phyloP scores from a whole-genome alignment of 2,329 filamentous ascomycete genomes.

The Bipolaris oryzae region DNA sequence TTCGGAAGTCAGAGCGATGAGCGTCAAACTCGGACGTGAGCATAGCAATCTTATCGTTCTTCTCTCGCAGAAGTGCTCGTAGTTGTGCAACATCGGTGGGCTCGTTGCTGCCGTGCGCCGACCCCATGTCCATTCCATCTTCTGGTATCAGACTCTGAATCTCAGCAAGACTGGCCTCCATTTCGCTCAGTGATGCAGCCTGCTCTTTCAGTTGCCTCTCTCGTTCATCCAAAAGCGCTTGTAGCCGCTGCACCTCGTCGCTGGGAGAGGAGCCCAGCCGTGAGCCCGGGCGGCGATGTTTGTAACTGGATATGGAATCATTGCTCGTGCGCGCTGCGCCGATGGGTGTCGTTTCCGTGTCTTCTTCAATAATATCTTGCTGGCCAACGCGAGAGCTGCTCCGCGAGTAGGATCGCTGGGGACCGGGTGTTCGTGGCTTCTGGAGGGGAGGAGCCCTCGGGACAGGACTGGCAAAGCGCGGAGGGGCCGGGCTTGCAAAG shows the following conservation, averaged over 20 bases:
- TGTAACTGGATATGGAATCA: constrained; percentile 59
- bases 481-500: constrained; percentile 66
- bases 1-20: constrained; percentile 93
- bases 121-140: constrained; percentile 57
- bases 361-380: constrained; percentile 50
- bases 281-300: constrained; percentile 33
- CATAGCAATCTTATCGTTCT: constrained; percentile 94
- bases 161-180: constrained; percentile 87
- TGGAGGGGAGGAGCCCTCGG: constrained; percentile 61
- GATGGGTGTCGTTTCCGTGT: constrained; percentile 55
- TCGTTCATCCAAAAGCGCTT: constrained; percentile 77
- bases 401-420: constrained; percentile 54
- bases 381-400: constrained; percentile 55
- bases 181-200: constrained; percentile 78
- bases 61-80: constrained; percentile 83
- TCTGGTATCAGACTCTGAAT: constrained; percentile 72
- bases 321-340: constrained; percentile 58
- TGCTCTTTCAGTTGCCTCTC: constrained; percentile 91
- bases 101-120: constrained; percentile 52
- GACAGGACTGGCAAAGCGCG: constrained; percentile 66
- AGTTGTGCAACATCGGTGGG: constrained; percentile 74
- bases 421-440: constrained; percentile 51
- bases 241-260: constrained; percentile 76
- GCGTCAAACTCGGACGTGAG: constrained; percentile 93
- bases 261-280: constrained; percentile 46